These are phyloP conservation scores for Porcisia deanei DNA, from an alignment of 208 protist genomes.

Conservation along the genomic window DNA sequence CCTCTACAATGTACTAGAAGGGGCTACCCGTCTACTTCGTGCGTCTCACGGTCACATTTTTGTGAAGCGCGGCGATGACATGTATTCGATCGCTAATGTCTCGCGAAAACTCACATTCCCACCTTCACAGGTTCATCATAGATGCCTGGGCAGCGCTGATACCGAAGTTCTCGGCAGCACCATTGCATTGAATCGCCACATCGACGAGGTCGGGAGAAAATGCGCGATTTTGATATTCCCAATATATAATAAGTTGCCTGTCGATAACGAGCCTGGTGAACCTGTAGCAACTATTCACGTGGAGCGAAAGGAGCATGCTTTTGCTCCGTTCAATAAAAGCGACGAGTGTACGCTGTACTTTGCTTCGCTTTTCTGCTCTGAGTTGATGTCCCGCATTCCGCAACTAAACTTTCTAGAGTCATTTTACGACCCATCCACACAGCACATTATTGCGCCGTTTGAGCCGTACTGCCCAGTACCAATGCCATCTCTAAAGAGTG, in stretches of 20 bases:
- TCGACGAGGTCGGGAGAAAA: conserved; percentile 37
- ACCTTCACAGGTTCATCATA: conserved; percentile 68
- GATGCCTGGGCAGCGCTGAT: conserved; percentile 67
- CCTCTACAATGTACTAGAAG: conserved; percentile 85
- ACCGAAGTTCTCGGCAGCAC: conserved; percentile 83
- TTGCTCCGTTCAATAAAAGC: conserved; percentile 45
- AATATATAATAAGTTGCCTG: conserved; percentile 37
- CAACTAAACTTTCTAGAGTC: conserved; percentile 73
- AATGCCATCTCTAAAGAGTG: conserved; percentile 21
- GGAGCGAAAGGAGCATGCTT: conserved; percentile 60
- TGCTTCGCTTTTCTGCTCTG: conserved; percentile 63
- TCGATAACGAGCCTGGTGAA: background rate
- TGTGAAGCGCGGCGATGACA: conserved; percentile 70
- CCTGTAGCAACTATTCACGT: conserved; percentile 70
- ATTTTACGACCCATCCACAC: conserved; percentile 86
- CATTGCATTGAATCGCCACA: conserved; percentile 78
- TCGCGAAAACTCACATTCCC: conserved; percentile 68
- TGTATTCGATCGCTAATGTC: conserved; percentile 86
- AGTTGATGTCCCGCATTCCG: conserved; percentile 74
- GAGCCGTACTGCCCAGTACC: conserved; percentile 28
- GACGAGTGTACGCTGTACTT: conserved; percentile 73
- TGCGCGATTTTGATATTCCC: conserved; percentile 74
- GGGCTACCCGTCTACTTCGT: conserved; percentile 45
- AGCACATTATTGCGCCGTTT: conserved; percentile 87
- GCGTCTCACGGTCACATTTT: conserved; percentile 75